Base-by-base conservation (phyloP, 768 basidiomycete genomes). In the Psilocybe subaeruginosa region DNA sequence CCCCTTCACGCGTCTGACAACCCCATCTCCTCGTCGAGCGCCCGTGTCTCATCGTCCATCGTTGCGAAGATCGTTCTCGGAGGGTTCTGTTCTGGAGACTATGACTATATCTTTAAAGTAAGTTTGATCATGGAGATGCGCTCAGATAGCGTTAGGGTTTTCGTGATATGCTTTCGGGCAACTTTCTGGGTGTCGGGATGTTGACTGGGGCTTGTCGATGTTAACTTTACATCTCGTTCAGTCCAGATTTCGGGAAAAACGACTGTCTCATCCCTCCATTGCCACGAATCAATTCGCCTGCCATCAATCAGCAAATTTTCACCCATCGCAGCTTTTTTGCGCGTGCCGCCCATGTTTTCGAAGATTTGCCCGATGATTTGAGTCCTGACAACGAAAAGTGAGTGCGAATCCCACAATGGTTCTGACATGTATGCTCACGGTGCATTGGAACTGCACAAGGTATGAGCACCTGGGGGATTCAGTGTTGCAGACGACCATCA, bases 371-470 rank as follows among this genome's bases (percentile, higher is more conserved):
- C 0, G 78, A 84, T 63, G 91, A 93, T 72, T 87, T 82, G 2
- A 89, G 88, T 54, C 91, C 90, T 5, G 92, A 93, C 69, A 93
- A 93, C 63, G 92, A 93, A 76, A 89, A 85, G 92, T 91, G 57
- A 66, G 79, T 19, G 23, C 17, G 27, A 27, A 5, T 4, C 7
- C 51, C 9, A 46, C 37, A 58, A 54, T 30, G 47, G 12, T n/a
- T 8, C 43, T 14, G 17, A 41, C 35, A 56, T 47, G 37, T 59
- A 57, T 43, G 58, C 49, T 56, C 37, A 60, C 30, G 33, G 43
- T 52, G 29, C 8, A 35, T 55, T 69, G 33, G 33, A 3, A 19
- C 19, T 19, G 19, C 19, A 23, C 39, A 56, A 93, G 91, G 69
- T 82, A 84, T 54, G 92, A 93, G 69, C 89, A 92, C 72, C 74